phyloP scores from a whole-genome alignment of 75 land plant genomes.

The Picea sitchensis region DNA sequence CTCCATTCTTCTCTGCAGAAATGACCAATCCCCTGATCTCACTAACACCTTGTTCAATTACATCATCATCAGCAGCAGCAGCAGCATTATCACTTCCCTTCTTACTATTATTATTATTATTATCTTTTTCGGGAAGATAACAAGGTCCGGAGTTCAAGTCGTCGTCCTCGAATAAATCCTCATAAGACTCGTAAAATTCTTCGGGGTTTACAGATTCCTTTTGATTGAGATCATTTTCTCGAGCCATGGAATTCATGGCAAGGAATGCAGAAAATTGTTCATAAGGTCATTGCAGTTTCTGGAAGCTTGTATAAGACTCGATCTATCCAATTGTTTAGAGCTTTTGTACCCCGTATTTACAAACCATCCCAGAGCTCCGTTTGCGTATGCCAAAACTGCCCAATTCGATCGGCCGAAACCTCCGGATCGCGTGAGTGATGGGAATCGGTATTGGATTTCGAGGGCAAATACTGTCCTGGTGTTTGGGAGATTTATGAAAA shows the following conservation, averaged over 20 bases:
- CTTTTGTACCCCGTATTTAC: background rate
- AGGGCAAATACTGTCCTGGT: no score
- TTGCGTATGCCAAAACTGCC: background rate
- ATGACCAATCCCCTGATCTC: background rate
- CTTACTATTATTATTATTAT: background rate
- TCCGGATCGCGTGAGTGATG: background rate
- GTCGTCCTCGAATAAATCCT: conserved; percentile 6
- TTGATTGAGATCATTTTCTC: background rate
- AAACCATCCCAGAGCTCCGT: background rate
- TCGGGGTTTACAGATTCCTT: conserved; percentile 1
- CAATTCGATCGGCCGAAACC: background rate
- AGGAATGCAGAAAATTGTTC: background rate
- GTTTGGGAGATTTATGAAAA: no score
- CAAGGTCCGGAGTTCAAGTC: conserved; percentile 3
- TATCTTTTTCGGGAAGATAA: conserved; percentile 5
- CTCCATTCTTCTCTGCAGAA: background rate
- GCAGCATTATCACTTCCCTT: background rate
- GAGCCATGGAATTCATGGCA: background rate
- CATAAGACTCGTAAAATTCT: conserved; percentile 8
- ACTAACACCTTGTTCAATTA: background rate
- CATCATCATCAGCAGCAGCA: background rate
- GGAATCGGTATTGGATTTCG: no score
- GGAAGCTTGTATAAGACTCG: background rate
- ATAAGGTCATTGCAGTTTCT: background rate
- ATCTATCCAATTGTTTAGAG: background rate